These are phyloP conservation scores for Cercospora zeae-maydis DNA, from an alignment of 2,329 filamentous ascomycete species.

Conservation along the genomic window DNA sequence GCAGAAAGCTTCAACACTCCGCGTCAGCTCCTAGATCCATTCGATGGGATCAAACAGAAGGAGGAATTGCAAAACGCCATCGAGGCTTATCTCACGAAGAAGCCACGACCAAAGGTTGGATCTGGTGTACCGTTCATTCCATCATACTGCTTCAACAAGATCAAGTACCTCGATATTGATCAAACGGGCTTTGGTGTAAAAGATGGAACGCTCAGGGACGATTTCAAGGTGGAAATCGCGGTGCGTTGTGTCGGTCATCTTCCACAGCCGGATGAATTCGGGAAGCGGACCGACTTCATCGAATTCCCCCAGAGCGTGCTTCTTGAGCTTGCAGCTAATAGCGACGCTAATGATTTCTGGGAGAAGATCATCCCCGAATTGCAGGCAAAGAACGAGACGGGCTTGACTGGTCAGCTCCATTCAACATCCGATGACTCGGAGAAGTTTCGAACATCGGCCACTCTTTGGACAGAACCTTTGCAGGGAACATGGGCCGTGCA, in stretches of 20 bases:
- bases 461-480: not conserved
- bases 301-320: not conserved
- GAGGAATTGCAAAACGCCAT: not conserved
- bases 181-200: not conserved
- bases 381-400: not conserved
- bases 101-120: not conserved
- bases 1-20: not conserved
- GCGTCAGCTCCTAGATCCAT: not conserved
- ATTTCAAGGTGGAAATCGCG: not conserved
- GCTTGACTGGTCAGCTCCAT: not conserved
- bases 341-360: not conserved
- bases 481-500: not conserved
- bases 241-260: slow-evolving; percentile 7
- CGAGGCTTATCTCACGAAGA: not conserved
- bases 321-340: not conserved
- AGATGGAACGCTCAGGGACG: not conserved
- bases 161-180: not conserved
- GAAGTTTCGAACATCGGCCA: not conserved
- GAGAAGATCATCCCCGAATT: not conserved
- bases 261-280: not conserved
- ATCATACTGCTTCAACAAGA: slow-evolving; percentile 1
- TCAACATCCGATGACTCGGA: not conserved
- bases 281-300: not conserved
- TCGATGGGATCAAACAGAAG: too few relatives aligned
- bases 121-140: slow-evolving; percentile 12